Evolutionary conservation across 176 grass and related monocot genomes (phyloP), one percentile per base, ranked within the genome.

Genomic region (Raddia guianensis): DNA sequence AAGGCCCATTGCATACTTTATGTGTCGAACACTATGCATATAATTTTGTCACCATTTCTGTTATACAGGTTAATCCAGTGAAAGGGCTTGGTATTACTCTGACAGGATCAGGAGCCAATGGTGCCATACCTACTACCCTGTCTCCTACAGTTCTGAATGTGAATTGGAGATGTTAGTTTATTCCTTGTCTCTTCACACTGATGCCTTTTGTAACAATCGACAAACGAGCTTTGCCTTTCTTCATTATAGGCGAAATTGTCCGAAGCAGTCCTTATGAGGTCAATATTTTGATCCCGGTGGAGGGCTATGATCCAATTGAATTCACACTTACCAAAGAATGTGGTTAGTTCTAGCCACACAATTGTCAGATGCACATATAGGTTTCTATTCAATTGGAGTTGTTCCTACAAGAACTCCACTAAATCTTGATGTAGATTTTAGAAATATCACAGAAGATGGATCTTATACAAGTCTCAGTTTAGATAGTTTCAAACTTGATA

Each of bases 241-340:
- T 37, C 49, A 68, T 70, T 91, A 58, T 83, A 98, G 95, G 95
- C 82, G 88, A 94, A 90, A 82, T 89, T 63, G 82, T 68, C 78
- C 67, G 62, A 66, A 85, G 81, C 33, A 85, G 53, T 78, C 90
- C 88, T 83, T 98, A 98, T 69, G 86, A 87, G 73, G 75, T 98
- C 49, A 55, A 92, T 78, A 66, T 98, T 70, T 84, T 77, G 43
- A 91, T 98, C 56, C 92, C 90, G 15, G 84, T 94, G 65, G 81
- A 87, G 66, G 90, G 87, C 78, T 98, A 98, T 84, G 88, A 94
- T 85, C 90, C 92, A 59, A 81, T 98, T 81, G 88, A 90, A 73
- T 94, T 98, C 82, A 91, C 78, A 14, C 88, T 98, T 54, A 91
- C 86, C 42, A 98, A 94, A 80, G 62, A 83, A 87, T 98, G 92